These are phyloP conservation scores for Yamadazyma mexicana DNA, from an alignment of 1,139 yeast genomes.

Conservation along the genomic window DNA sequence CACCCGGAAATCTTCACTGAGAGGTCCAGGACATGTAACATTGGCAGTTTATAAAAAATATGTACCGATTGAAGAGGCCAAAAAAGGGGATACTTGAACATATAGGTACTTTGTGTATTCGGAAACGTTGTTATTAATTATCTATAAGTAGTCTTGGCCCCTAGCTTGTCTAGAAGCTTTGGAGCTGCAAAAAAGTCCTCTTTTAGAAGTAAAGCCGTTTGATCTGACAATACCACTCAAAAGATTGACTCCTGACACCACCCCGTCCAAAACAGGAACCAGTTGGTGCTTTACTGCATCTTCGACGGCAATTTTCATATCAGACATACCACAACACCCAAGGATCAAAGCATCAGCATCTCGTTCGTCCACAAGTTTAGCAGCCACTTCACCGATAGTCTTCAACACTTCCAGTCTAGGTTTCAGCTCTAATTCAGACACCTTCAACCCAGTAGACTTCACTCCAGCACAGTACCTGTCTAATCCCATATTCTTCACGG, in stretches of 20 bases:
- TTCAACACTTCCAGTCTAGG: conserved; percentile 25
- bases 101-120: no score
- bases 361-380: conserved; percentile 19
- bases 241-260: conserved; percentile 21
- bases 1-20: background rate
- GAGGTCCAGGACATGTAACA: background rate
- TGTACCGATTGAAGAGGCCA: background rate
- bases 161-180: conserved; percentile 8
- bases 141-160: conserved; percentile 2
- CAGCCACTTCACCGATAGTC: conserved; percentile 22
- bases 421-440: conserved; percentile 28
- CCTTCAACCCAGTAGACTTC: conserved; percentile 27
- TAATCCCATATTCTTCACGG: conserved; percentile 24
- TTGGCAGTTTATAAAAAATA: background rate
- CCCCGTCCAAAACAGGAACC: conserved; percentile 24
- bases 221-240: conserved; percentile 20
- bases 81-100: no score
- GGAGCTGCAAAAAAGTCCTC: conserved; percentile 13
- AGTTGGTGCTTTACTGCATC: conserved; percentile 18
- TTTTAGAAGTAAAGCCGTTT: conserved; percentile 19
- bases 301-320: conserved; percentile 28
- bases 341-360: conserved; percentile 28
- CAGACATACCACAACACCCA: conserved; percentile 36
- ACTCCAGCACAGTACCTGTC: conserved; percentile 28
- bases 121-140: background rate